Base-by-base conservation (phyloP, 179 eudicot species). In the Amaranthus tricolor region DNA sequence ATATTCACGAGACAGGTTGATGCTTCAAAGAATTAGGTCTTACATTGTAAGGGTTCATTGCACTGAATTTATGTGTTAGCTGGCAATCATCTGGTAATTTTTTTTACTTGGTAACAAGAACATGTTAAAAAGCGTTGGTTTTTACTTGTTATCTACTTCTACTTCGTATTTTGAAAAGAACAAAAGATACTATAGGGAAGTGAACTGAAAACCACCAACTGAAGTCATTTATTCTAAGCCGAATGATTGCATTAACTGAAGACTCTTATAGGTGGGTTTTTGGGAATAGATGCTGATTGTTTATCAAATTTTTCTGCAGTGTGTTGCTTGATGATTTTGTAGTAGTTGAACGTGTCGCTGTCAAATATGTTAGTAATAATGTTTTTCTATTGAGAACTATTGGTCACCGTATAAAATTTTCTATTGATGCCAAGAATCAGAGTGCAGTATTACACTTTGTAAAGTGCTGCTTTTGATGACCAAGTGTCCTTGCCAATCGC, bases 11-110 rank as follows among this genome's bases (percentile, higher is more conserved):
- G 93, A 93, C 87, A 84, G 77, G 89, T 91, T 93, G 98, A 93
- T 93, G 95, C 98, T 93, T 82, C 98, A 93, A 91, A 89, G 98
- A 93, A 93, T 93, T 91, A 93, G 88, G 87, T 91, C 98, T 76
- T 93, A 93, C 96, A 93, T 89, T 88, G 97, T 93, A 93, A 93
- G 98, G 72, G 86, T 76, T 75, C 80, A 79, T 64, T 77, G 72
- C 74, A 73, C 71, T 79, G 68, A 72, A 71, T 76, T 59, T 73
- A 75, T 60, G 54, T 64, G 17, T 48, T 67, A 50, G 55, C 65
- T 78, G 24, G 51, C 40, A 73, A 2, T 48, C 66, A 55, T 13
- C 58, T 70, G 40, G 19, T 43, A 19, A 5, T 2, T 50, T 12
- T 62, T 47, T 69, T 59, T 21, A 60, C 50, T 66, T 62, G 14